Conservation (phyloP, 2,329 filamentous ascomycete genomes). For the Beauveria scarabaeidicola region DNA sequence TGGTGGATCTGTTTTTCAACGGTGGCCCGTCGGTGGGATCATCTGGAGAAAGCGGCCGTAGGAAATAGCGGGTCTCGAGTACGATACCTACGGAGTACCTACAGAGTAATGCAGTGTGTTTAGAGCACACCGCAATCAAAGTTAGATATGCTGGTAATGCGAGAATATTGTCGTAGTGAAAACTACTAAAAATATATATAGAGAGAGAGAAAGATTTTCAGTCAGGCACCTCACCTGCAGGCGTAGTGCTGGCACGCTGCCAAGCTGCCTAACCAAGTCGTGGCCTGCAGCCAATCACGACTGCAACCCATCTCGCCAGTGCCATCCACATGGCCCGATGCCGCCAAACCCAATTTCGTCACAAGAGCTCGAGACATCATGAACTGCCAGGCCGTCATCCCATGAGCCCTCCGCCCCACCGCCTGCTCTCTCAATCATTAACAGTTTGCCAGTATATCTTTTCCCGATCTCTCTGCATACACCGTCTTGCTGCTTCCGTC, state of each 20-base stretch:
- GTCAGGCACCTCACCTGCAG: neutral
- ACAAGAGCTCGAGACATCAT: slow-evolving; percentile 8
- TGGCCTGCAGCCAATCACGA: slow-evolving; percentile 1
- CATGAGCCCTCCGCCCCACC: slow-evolving; percentile 7
- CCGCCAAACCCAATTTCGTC: slow-evolving; percentile 10
- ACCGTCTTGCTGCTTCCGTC: neutral
- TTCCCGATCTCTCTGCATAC: neutral
- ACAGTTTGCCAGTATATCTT: neutral
- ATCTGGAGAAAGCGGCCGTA: too few species aligned
- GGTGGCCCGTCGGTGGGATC: too few species aligned
- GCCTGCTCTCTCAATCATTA: neutral
- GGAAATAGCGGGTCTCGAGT: too few species aligned
- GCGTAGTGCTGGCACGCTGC: neutral
- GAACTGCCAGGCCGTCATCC: slow-evolving; percentile 6
- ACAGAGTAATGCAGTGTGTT: too few species aligned
- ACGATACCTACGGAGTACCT: too few species aligned
- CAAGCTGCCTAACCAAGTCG: neutral
- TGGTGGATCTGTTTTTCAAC: too few species aligned
- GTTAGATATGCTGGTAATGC: too few species aligned
- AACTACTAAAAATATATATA: neutral
- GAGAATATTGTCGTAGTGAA: too few species aligned
- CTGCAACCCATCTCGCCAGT: neutral
- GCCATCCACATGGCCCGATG: slow-evolving; percentile 10
- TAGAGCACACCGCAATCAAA: too few species aligned
- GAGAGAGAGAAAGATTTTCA: too few species aligned